Percentiles rank a stretch among this genome's conserved stretches.
phyloP scores from a whole-genome alignment of 768 basidiomycete genomes.

The Favolaschia claudopus region DNA sequence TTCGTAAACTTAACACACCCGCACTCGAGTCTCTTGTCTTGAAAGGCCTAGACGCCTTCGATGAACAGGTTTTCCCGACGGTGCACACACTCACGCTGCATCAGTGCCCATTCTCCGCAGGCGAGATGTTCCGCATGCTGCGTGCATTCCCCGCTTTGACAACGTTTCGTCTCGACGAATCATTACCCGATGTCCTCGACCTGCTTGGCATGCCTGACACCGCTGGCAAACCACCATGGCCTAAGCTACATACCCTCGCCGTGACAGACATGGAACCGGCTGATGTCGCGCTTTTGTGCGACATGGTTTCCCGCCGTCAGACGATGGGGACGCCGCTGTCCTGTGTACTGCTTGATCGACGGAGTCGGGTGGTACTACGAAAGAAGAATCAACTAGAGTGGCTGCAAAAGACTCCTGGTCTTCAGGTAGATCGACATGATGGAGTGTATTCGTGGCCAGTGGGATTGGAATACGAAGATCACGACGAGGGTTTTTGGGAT shows the following conservation, averaged over 20 bases:
- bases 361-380: slow-evolving; percentile 43
- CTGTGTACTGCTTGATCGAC: slow-evolving; percentile 43
- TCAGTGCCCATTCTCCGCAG: slow-evolving; percentile 41
- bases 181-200: slow-evolving; percentile 38
- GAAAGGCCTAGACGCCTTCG: slow-evolving; percentile 43
- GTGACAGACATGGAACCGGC: slow-evolving; percentile 40
- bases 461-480: slow-evolving; percentile 47
- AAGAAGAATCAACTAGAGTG: slow-evolving; percentile 28
- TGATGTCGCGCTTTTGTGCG: slow-evolving; percentile 41
- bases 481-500: slow-evolving; percentile 36
- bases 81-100: slow-evolving; percentile 44
- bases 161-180: slow-evolving; percentile 43
- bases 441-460: slow-evolving; percentile 46
- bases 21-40: slow-evolving; percentile 45
- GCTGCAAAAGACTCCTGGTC: slow-evolving; percentile 30
- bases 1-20: slow-evolving; percentile 46
- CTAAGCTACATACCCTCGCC: slow-evolving; percentile 40
- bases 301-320: slow-evolving; percentile 37
- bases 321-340: slow-evolving; percentile 27
- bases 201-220: slow-evolving; percentile 35
- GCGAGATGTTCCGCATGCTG: slow-evolving; percentile 41
- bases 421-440: slow-evolving; percentile 41
- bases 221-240: slow-evolving; percentile 39
- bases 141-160: slow-evolving; percentile 44
- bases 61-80: slow-evolving; percentile 39